Evolutionary conservation across 2,329 filamentous ascomycete species (phyloP), one percentile per base, ranked within the genome.

Genomic region (Emydomyces testavorans): DNA sequence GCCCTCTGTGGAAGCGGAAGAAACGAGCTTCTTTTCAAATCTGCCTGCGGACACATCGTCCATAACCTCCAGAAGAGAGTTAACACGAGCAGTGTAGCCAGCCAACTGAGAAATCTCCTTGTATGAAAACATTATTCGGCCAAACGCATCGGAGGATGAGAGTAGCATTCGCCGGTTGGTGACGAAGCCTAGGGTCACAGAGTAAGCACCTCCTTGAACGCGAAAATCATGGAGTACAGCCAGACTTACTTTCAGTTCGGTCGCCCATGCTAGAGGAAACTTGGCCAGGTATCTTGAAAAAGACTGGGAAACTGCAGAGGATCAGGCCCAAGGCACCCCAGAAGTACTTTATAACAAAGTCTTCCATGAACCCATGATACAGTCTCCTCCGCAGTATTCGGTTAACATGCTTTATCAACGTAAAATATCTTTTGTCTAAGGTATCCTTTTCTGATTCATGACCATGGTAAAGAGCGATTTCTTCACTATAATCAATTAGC

Each of bases 311-410:
- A 65, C 87, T 93, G 72, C 92, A 98, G 7, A 98, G 79, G 54
- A 94, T 67, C 54, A 98, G 75, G 1, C 92, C 92, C 36, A 98
- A 67, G 1, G 92, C 90, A 34, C 92, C 92, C 92, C 92, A 98
- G 68, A 96, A 92, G 64, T 98, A 98, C 67, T 98, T 98, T 67
- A 98, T 94, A 50, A 96, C 87, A 66, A 95, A 98, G 65, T 98
- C 92, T 64, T 98, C 92, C 90, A 96, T 95, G 60, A 98, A 83
- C n/a, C 89, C 90, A 64, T 98, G 90, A 65, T 96, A 96, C 64
- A 98, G 85, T 41, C 92, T 79, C 53, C 86, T 76, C 32, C 89
- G 78, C 52, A 98, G 70, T 55, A 96, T 95, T 60, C 94, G 82
- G 66, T 98, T 98, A 62, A 98, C 90, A 67, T 98, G 92, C 69